phyloP scores from a whole-genome alignment of 2,329 filamentous ascomycete genomes.

The Zymoseptoria tritici region DNA sequence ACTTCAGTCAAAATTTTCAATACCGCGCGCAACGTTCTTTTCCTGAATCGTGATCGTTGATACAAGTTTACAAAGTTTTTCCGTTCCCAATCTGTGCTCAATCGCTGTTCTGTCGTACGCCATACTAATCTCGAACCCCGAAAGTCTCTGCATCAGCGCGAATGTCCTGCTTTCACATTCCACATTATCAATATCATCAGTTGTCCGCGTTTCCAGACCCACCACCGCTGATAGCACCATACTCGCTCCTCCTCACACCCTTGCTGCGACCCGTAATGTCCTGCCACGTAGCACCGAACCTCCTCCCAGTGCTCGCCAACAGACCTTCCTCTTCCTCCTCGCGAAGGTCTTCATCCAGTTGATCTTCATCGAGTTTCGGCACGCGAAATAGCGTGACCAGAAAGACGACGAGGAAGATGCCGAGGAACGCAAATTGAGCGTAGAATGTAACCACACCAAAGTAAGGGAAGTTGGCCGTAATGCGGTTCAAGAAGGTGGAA shows the following conservation, averaged over 20 bases:
- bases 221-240: constrained; percentile 15
- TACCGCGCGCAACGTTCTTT: constrained; percentile 3
- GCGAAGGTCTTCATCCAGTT: constrained; percentile 82
- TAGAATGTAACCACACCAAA: constrained; percentile 92
- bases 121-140: neutral
- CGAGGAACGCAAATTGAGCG: constrained; percentile 87
- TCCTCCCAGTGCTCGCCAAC: constrained; percentile 70
- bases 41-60: neutral
- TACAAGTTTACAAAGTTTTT: neutral
- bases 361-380: constrained; percentile 65
- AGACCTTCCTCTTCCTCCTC: constrained; percentile 90
- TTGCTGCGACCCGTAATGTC: constrained; percentile 62
- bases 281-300: constrained; percentile 82
- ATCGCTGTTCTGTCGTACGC: neutral
- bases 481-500: constrained; percentile 85
- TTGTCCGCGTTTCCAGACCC: neutral
- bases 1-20: constrained; percentile 13
- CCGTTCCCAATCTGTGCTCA: neutral
- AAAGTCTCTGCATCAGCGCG: neutral
- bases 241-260: constrained; percentile 28
- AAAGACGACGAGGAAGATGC: constrained; percentile 73
- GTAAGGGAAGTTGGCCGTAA: constrained; percentile 90
- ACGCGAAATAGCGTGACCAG: constrained; percentile 71
- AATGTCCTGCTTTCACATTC: neutral
- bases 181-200: neutral